Conservation (phyloP, 176 grass and related monocot genomes). For the Oryza meyeriana region DNA sequence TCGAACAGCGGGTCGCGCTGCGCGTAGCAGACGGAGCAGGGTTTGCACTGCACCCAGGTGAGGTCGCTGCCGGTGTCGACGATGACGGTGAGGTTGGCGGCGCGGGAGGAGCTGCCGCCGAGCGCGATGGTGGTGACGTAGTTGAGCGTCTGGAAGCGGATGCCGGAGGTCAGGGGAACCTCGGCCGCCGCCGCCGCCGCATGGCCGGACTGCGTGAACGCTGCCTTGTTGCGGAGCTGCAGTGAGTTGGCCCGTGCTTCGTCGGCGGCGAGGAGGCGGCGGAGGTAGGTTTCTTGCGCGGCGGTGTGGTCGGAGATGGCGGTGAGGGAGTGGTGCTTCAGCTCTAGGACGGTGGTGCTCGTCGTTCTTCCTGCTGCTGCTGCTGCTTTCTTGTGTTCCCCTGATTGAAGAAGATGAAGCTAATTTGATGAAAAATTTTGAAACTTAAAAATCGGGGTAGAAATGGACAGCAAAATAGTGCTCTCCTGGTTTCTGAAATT, state of each 20-base stretch:
- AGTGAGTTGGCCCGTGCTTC: conserved; percentile 54
- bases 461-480: no score
- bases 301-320: conserved; percentile 11
- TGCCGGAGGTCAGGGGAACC: conserved; percentile 69
- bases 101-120: conserved; percentile 29
- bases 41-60: conserved; percentile 96
- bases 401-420: conserved; percentile 24
- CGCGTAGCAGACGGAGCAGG: conserved; percentile 70
- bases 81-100: conserved; percentile 66
- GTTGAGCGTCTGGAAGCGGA: conserved; percentile 84
- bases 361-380: not conserved
- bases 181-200: conserved; percentile 14
- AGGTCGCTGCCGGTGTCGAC: conserved; percentile 94
- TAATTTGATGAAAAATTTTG: not conserved
- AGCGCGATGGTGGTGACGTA: conserved; percentile 72
- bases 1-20: conserved; percentile 82
- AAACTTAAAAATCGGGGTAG: not conserved
- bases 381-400: conserved; percentile 21
- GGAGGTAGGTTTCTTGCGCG: conserved; percentile 31
- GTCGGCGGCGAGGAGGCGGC: conserved; percentile 53
- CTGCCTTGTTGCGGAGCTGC: conserved; percentile 32
- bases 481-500: no score
- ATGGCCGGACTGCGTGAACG: not conserved
- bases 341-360: conserved; percentile 45
- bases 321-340: conserved; percentile 46